Evolutionary conservation across 306 rosid genomes (phyloP), one percentile per base, ranked within the genome.

Genomic region (Sesbania bispinosa): DNA sequence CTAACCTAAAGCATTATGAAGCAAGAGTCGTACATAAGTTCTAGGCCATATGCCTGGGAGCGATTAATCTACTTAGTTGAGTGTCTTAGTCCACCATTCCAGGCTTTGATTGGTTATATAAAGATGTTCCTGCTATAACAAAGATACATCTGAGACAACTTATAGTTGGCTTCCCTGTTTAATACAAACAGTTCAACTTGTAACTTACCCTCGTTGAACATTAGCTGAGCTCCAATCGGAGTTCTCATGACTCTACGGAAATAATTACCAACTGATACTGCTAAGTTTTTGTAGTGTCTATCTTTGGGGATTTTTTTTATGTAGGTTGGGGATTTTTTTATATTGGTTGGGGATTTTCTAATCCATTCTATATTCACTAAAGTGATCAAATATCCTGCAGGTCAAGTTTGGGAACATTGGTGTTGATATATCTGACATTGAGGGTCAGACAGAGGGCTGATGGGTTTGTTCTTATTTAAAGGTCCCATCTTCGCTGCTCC

Each of bases 321-420:
- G 38, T 9, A 36, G 11, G 73, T 50, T 59, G 36, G 2, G 8
- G 35, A 23, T 16, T 38, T 10, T 60, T 14, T 32, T 47, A 21
- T 41, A 39, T 19, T 16, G 35, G 19, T 64, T 64, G 55, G 13
- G 14, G 30, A 18, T 58, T 51, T 21, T 36, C n/a, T 35, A 9
- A 14, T 45, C 16, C 11, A 47, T 38, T 41, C 10, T 62, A 20
- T 6, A 39, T 80, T 73, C 33, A 52, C 53, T 68, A 57, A 76
- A 73, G 54, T 10, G 21, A 58, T 57, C 52, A 18, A 43, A 41
- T 59, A 52, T 29, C 20, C 36, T 71, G 59, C 90, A 93, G 98
- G 86, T 93, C 98, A 77, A 90, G 89, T 84, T 81, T 93, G 79
- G 98, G 98, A 69, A 88, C 98, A 26, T 79, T 93, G 83, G 81